Evolutionary conservation across 2,329 filamentous ascomycete species (phyloP).

Genomic region (Fusarium multiceps): DNA sequence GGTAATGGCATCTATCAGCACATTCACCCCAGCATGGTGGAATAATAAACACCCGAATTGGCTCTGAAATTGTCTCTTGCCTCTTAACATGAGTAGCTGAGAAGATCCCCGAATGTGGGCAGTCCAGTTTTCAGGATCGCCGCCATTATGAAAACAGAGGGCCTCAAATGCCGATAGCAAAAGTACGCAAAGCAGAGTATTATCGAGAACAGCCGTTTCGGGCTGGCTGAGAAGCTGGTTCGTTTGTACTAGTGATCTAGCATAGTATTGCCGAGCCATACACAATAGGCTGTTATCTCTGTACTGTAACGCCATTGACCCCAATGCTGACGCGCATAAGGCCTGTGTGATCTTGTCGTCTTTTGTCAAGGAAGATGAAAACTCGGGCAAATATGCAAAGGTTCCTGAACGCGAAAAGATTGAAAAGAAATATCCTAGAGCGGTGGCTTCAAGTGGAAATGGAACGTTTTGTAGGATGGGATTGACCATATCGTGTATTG

Average conservation of each 20-base stretch:
- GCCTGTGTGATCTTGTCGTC: not conserved
- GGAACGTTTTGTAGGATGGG: not conserved
- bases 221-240: not conserved
- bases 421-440: not conserved
- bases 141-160: not conserved
- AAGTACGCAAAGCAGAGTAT: not conserved
- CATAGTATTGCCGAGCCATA: not conserved
- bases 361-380: not conserved
- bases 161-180: not conserved
- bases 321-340: not conserved
- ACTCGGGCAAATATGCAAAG: not conserved
- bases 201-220: not conserved
- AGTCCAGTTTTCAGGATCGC: not conserved
- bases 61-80: not conserved
- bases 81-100: not conserved
- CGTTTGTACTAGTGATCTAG: not conserved
- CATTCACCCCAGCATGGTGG: not conserved
- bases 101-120: slow-evolving; percentile 3
- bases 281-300: not conserved
- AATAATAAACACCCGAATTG: not conserved
- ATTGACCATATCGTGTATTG: not conserved
- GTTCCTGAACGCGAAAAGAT: slow-evolving; percentile 1
- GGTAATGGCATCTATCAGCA: not conserved
- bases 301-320: slow-evolving; percentile 1
- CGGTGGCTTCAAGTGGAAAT: not conserved